Evolutionary conservation across 768 basidiomycete species (phyloP).

Genomic region (Mrakia hoshinonis): DNA sequence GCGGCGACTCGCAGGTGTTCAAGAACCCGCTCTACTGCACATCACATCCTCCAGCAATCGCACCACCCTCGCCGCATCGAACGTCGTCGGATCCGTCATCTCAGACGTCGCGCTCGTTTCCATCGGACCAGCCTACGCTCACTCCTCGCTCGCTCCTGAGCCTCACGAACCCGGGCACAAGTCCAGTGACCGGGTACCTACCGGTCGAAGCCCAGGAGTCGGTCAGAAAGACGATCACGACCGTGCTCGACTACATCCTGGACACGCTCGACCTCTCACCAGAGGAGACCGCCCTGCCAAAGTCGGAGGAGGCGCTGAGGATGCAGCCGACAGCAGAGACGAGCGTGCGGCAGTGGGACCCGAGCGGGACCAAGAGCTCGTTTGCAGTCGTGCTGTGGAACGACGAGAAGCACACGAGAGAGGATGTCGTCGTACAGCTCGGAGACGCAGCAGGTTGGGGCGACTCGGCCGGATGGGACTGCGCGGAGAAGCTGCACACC

Average conservation of each 20-base stretch:
- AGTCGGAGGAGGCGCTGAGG: conserved; percentile 59
- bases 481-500: conserved; percentile 35
- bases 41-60: conserved; percentile 54
- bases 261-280: conserved; percentile 75
- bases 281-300: conserved; percentile 61
- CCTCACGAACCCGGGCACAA: conserved; percentile 35
- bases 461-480: conserved; percentile 31
- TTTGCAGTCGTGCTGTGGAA: conserved; percentile 81
- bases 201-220: conserved; percentile 56
- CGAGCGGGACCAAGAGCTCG: background rate
- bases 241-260: conserved; percentile 72
- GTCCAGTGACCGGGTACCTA: conserved; percentile 43
- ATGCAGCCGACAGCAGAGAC: conserved; percentile 55
- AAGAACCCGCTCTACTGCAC: conserved; percentile 57
- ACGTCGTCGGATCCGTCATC: conserved; percentile 8
- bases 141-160: conserved; percentile 31
- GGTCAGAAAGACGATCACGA: conserved; percentile 63
- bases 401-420: conserved; percentile 91
- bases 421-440: conserved; percentile 57
- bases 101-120: background rate
- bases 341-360: conserved; percentile 13
- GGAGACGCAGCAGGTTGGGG: conserved; percentile 35
- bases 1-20: conserved; percentile 88
- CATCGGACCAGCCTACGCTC: background rate
- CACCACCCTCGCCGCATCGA: background rate